Percentiles rank a stretch among this genome's conserved stretches.
These are phyloP conservation scores for Orbilia quercus DNA, from an alignment of 2,329 filamentous ascomycete genomes.

Conservation along the genomic window DNA sequence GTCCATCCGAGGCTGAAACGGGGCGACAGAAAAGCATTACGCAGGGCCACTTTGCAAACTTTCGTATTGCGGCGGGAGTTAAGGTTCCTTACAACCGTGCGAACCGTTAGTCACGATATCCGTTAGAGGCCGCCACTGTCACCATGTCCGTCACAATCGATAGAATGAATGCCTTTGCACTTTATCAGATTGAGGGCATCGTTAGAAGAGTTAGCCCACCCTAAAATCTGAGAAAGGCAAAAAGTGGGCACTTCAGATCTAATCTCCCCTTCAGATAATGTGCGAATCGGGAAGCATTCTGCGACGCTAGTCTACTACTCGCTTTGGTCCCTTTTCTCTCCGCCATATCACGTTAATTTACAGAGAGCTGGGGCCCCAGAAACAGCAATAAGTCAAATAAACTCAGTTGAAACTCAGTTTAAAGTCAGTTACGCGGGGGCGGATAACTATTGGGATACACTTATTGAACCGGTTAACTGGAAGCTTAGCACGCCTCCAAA, in stretches of 20 bases:
- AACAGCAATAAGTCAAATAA: slow-evolving; percentile 18
- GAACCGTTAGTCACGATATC: slow-evolving; percentile 47
- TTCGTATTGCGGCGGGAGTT: slow-evolving; percentile 9
- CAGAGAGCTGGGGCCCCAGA: background rate
- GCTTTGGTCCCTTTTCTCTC: slow-evolving; percentile 15
- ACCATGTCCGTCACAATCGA: slow-evolving; percentile 30
- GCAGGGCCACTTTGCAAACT: slow-evolving; percentile 10
- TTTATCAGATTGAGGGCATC: slow-evolving; percentile 8
- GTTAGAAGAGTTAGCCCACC: slow-evolving; percentile 11
- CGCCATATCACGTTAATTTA: slow-evolving; percentile 41
- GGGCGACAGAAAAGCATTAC: slow-evolving; percentile 35
- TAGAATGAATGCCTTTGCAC: slow-evolving; percentile 23
- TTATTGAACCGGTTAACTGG: slow-evolving; percentile 21
- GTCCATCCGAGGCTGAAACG: slow-evolving; percentile 51
- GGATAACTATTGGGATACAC: background rate
- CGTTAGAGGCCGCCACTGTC: slow-evolving; percentile 31
- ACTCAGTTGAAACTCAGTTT: no score
- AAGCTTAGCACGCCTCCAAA: slow-evolving; percentile 42
- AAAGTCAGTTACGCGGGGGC: slow-evolving; percentile 6
- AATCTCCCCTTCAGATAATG: slow-evolving; percentile 35
- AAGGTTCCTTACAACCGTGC: slow-evolving; percentile 51
- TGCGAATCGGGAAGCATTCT: slow-evolving; percentile 41
- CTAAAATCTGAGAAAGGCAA: background rate
- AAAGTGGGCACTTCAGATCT: slow-evolving; percentile 27
- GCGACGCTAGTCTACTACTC: slow-evolving; percentile 41